Evolutionary conservation across 192 early-diverging fungal species (phyloP).

Genomic region (Mortierella claussenii): DNA sequence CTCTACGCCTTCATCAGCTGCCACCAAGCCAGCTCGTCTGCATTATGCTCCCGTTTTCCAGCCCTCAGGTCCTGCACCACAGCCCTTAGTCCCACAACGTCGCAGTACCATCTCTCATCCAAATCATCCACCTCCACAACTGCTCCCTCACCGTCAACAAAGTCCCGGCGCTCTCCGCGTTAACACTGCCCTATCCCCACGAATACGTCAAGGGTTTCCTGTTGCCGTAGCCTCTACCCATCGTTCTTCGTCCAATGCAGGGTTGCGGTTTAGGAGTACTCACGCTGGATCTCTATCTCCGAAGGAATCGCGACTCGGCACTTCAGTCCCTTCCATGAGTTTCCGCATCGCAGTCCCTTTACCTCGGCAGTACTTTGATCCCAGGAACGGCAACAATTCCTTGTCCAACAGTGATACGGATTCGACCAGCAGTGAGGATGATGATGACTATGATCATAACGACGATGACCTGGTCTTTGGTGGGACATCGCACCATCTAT

Average conservation of each 20-base stretch:
- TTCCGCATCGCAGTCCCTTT: constrained; percentile 40
- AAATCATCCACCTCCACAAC: not conserved
- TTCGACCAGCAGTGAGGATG: constrained; percentile 47
- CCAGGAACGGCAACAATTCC: constrained; percentile 3
- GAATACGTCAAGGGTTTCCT: constrained; percentile 29
- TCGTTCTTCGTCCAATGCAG: no score
- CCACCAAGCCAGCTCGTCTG: not conserved
- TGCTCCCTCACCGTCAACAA: not conserved
- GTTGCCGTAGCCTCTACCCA: constrained; percentile 3
- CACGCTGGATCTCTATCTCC: constrained; percentile 17
- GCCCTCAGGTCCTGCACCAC: constrained; percentile 9
- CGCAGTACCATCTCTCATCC: constrained; percentile 39
- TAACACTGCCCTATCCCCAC: constrained; percentile 27
- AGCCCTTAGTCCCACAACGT: constrained; percentile 12
- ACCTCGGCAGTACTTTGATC: constrained; percentile 38
- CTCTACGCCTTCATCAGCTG: no score
- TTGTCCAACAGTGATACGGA: constrained; percentile 47
- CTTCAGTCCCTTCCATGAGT: constrained; percentile 44
- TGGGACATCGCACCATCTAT: not conserved
- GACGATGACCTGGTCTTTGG: constrained; percentile 38
- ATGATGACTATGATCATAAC: constrained; percentile 42
- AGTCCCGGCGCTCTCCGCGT: constrained; percentile 17
- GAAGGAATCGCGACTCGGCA: constrained; percentile 21
- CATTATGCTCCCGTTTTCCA: not conserved
- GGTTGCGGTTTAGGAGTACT: constrained; percentile 1